Evolutionary conservation across 1,284 basidiomycete species (phyloP).

Genomic region (Ceratobasidium sp.): DNA sequence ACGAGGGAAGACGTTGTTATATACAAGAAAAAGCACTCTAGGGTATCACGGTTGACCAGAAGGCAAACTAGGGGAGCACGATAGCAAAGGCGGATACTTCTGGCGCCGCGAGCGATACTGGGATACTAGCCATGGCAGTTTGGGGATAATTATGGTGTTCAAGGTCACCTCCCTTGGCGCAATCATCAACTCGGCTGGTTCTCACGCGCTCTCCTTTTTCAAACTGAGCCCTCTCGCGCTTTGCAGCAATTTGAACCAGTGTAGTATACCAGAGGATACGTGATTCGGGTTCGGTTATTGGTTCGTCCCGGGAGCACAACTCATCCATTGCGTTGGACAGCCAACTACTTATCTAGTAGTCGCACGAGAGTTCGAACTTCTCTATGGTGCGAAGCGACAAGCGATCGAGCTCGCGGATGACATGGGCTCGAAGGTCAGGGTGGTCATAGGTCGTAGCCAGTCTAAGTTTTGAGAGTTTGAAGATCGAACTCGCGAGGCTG

Average conservation of each 20-base stretch:
- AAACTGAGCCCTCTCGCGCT: slow-evolving; percentile 8
- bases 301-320: not conserved
- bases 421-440: not conserved
- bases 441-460: not conserved
- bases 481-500: not conserved
- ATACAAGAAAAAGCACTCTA: too few species aligned
- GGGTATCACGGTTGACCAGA: too few species aligned
- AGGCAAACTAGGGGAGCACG: too few species aligned
- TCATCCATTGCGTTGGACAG: not conserved
- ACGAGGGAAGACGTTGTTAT: too few species aligned
- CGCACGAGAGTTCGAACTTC: not conserved
- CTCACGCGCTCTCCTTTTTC: too few species aligned
- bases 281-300: not conserved
- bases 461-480: not conserved
- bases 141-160: too few species aligned
- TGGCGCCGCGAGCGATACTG: too few species aligned
- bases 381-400: not conserved
- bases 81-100: too few species aligned
- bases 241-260: not conserved
- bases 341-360: not conserved
- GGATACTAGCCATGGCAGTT: too few species aligned
- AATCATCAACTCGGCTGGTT: too few species aligned
- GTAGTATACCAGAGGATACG: not conserved
- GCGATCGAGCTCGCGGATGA: not conserved
- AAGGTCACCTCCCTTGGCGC: too few species aligned